Evolutionary conservation across 257 asterid genomes (phyloP).

Genomic region (Cordia subcordata): DNA sequence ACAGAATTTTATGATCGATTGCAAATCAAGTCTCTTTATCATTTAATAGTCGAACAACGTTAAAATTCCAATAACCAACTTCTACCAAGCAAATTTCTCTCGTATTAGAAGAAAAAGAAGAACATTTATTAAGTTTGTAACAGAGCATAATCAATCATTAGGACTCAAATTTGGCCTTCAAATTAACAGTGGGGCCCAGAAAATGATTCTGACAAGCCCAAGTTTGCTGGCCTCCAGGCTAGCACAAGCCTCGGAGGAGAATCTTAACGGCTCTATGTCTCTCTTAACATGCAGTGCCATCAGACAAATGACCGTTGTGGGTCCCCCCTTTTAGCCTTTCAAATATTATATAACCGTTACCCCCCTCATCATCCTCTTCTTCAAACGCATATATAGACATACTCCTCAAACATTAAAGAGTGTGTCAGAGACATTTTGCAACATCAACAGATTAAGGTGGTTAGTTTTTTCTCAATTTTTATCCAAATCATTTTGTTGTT

Average conservation of each 20-base stretch:
- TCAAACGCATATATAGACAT: constrained; percentile 6
- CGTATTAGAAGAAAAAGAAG: no score
- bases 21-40: no score
- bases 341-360: constrained; percentile 37
- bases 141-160: constrained; percentile 6
- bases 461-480: not conserved
- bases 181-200: constrained; percentile 25
- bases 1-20: no score
- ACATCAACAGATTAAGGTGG: not conserved
- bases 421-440: not conserved
- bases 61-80: no score
- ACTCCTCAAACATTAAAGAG: not conserved
- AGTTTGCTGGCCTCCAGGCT: constrained; percentile 48
- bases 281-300: constrained; percentile 50
- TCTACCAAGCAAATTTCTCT: no score
- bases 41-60: no score
- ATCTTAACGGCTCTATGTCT: constrained; percentile 59
- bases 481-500: not conserved
- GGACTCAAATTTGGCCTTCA: not conserved
- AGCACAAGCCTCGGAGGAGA: constrained; percentile 31
- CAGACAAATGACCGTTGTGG: constrained; percentile 71
- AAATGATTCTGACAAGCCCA: constrained; percentile 37
- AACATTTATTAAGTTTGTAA: no score
- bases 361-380: constrained; percentile 4
- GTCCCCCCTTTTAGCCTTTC: constrained; percentile 14